Evolutionary conservation across 2,329 filamentous ascomycete genomes (phyloP).

Genomic region (Apiospora hydei): DNA sequence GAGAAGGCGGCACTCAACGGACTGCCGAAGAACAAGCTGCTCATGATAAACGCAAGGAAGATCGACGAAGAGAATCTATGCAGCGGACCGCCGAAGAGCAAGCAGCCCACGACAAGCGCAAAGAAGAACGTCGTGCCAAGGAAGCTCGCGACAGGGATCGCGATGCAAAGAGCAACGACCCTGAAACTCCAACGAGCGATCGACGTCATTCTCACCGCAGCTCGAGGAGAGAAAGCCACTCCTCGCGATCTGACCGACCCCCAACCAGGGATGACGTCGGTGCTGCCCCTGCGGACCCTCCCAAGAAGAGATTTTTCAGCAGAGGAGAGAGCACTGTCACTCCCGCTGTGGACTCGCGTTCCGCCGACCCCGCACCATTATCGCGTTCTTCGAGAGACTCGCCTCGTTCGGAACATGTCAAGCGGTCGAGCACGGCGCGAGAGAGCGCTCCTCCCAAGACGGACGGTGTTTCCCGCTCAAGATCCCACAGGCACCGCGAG

Average conservation of each 20-base stretch:
- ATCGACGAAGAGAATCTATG: conserved; percentile 45
- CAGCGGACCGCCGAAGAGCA: neutral
- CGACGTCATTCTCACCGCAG: conserved; percentile 24
- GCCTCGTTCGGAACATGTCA: neutral
- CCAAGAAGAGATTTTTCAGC: conserved; percentile 27
- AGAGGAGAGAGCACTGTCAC: conserved; percentile 22
- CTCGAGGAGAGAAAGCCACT: conserved; percentile 23
- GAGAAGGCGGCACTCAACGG: conserved; percentile 10
- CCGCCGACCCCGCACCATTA: conserved; percentile 16
- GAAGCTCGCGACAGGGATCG: conserved; percentile 23
- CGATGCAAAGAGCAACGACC: conserved; percentile 26
- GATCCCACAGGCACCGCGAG: conserved; percentile 16
- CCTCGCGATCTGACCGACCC: conserved; percentile 20
- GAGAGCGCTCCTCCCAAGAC: conserved; percentile 5
- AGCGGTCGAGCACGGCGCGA: conserved; percentile 20
- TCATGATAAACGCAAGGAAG: conserved; percentile 25
- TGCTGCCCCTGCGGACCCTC: neutral
- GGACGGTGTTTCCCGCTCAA: conserved; percentile 8
- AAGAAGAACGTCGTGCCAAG: conserved; percentile 12
- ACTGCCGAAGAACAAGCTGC: conserved; percentile 24
- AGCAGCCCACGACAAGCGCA: neutral
- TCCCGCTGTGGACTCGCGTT: conserved; percentile 1
- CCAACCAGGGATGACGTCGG: neutral
- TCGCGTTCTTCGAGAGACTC: conserved; percentile 21
- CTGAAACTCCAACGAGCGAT: conserved; percentile 24